phyloP scores from a whole-genome alignment of 1,284 basidiomycete species.

The Athelia sp. region DNA sequence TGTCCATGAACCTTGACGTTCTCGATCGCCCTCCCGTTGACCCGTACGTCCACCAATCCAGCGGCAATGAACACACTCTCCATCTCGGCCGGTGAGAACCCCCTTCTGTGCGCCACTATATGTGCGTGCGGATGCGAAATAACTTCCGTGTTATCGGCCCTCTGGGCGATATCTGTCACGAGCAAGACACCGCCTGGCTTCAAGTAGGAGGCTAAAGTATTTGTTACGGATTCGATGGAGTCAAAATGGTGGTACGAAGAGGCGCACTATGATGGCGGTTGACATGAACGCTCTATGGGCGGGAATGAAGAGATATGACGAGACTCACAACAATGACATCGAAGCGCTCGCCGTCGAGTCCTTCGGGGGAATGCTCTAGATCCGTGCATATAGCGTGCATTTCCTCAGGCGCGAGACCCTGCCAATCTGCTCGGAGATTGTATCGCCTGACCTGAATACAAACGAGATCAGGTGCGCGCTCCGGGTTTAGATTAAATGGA shows the following conservation, averaged over 20 bases:
- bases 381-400: conserved; percentile 55
- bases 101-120: conserved; percentile 48
- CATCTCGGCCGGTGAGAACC: conserved; percentile 45
- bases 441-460: conserved; percentile 32
- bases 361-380: conserved; percentile 38
- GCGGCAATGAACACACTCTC: conserved; percentile 40
- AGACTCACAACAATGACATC: conserved; percentile 57
- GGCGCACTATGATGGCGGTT: conserved; percentile 52
- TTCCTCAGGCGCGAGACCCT: conserved; percentile 52
- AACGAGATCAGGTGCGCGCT: neutral
- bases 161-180: conserved; percentile 44
- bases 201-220: conserved; percentile 47
- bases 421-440: conserved; percentile 50
- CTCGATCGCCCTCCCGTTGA: conserved; percentile 14
- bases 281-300: conserved; percentile 14
- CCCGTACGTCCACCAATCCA: conserved; percentile 39
- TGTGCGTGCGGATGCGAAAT: conserved; percentile 26
- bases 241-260: conserved; percentile 66
- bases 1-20: conserved; percentile 27
- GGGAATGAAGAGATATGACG: neutral
- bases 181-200: conserved; percentile 59
- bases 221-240: conserved; percentile 44
- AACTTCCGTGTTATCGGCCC: conserved; percentile 14
- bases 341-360: conserved; percentile 49
- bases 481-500: neutral